Percentiles rank a stretch among this genome's conserved stretches.
These are phyloP conservation scores for Vitis hybrid DNA, from an alignment of 177 flowering plant species.

Conservation along the genomic window DNA sequence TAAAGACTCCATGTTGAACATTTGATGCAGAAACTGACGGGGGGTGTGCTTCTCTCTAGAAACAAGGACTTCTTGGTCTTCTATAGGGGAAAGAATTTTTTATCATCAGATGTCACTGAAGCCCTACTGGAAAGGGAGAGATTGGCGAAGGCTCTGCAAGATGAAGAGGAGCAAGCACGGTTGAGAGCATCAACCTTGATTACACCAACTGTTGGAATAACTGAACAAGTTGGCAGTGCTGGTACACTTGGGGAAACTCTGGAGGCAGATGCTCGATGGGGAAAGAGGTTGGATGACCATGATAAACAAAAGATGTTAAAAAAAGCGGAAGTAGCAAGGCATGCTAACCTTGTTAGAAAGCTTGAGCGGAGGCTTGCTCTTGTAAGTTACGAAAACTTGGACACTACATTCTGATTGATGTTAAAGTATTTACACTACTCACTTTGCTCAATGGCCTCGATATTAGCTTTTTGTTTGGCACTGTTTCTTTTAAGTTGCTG, in stretches of 20 bases:
- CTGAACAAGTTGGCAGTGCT: constrained; percentile 43
- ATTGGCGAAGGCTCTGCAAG: constrained; percentile 73
- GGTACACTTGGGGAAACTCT: constrained; percentile 85
- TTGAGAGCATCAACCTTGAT: constrained; percentile 58
- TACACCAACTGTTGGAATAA: constrained; percentile 30
- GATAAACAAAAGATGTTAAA: constrained; percentile 49
- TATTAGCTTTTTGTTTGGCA: not conserved
- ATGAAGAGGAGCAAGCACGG: constrained; percentile 89
- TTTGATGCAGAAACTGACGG: constrained; percentile 77
- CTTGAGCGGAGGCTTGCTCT: constrained; percentile 69
- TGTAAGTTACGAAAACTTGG: constrained; percentile 47
- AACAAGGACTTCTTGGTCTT: constrained; percentile 90
- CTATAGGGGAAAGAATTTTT: constrained; percentile 86
- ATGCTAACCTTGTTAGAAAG: constrained; percentile 70
- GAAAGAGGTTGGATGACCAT: constrained; percentile 52
- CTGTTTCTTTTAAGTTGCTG: not conserved
- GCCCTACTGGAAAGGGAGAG: constrained; percentile 81
- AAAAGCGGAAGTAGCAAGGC: constrained; percentile 69
- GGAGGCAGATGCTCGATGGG: constrained; percentile 86
- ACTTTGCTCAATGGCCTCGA: not conserved
- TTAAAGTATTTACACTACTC: not conserved
- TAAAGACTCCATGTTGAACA: not conserved
- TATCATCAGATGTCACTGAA: constrained; percentile 75
- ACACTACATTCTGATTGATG: not conserved
- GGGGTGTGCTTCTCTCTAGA: constrained; percentile 79